Evolutionary conservation across 169 alveolate species (phyloP), one percentile per base, ranked within the genome.

Genomic region (Cryptosporidium parvum): DNA sequence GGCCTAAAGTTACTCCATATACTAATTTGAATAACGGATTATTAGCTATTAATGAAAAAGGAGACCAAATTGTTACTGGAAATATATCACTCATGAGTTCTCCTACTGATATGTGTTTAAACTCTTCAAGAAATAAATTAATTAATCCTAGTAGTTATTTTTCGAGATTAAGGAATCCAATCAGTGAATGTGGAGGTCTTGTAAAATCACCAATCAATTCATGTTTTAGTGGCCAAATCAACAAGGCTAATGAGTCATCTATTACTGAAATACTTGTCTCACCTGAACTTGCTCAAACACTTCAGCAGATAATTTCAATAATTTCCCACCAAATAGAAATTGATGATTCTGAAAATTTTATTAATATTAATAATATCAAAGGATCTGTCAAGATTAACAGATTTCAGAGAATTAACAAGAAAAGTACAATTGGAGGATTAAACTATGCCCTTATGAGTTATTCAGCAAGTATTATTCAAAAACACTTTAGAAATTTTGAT

Each of bases 1-100:
- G 89, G 6, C 89, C 89, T 16, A 80, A 62, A 29, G 52, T 80
- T 33, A 62, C 89, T 42, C 89, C 89, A 3, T 80, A 44, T 23
- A 62, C 51, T 18, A 39, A 80, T 59, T 53, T 80, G 65, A 80
- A 80, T 26, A 65, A 80, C 62, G 89, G 89, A 29, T 21, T 80
- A 7, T 3, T 59, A 42, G n/a, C 70, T 21, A 31, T 62, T n/a
- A 62, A 26, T 31, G 80, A 80, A n/a, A 80, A 65, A 12, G 75
- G 56, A 23, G 75, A 80, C 16, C 48, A 29, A 14, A 23, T 39
- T 39, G 33, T 62, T 42, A 80, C 44, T 42, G 70, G 59, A 7
- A 80, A 37, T 10, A 45, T 42, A 14, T 80, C 73, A 23, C 59
- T 45, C 35, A 44, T 45, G 45, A 65, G 53, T 23, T 62, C 73